Percentiles rank a stretch among this genome's conserved stretches.
These are phyloP conservation scores for Phytopythium mirpurense DNA, from an alignment of 352 stramenopile genomes.

Conservation along the genomic window DNA sequence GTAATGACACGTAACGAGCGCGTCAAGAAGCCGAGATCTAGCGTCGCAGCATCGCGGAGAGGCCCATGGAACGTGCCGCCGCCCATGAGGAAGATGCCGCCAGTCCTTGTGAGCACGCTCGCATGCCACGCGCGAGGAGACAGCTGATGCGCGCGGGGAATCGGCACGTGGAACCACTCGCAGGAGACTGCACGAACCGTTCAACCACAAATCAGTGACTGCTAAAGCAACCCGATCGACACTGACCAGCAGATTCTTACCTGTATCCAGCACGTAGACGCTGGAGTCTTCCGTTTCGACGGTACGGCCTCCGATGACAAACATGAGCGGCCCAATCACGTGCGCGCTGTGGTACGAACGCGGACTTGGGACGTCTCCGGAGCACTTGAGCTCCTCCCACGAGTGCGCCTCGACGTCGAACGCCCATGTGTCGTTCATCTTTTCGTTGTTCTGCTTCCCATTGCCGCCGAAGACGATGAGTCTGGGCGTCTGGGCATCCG, in stretches of 20 bases:
- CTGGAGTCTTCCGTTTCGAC: constrained; percentile 30
- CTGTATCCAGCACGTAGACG: constrained; percentile 56
- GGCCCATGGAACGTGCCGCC: constrained; percentile 59
- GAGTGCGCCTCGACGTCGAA: constrained; percentile 27
- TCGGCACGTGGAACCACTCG: constrained; percentile 41
- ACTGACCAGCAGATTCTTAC: constrained; percentile 2
- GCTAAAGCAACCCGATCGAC: background rate
- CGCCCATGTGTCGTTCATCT: constrained; percentile 66
- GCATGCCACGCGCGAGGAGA: constrained; percentile 61
- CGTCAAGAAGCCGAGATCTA: constrained; percentile 38
- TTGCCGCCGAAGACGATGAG: constrained; percentile 68
- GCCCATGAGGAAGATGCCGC: constrained; percentile 45
- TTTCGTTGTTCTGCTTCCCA: constrained; percentile 58
- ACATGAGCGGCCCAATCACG: constrained; percentile 35
- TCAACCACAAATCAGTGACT: no score
- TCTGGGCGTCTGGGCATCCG: constrained; percentile 4
- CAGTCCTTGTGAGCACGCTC: constrained; percentile 32
- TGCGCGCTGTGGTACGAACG: constrained; percentile 71
- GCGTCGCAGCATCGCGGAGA: constrained; percentile 40
- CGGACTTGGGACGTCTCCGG: constrained; percentile 33
- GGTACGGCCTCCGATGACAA: constrained; percentile 62
- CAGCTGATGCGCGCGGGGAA: constrained; percentile 23
- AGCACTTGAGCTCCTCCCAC: constrained; percentile 39
- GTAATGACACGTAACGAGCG: background rate
- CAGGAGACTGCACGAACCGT: constrained; percentile 9